These are phyloP conservation scores for Cyberlindnera lachancei DNA, from an alignment of 805 yeast species.

Conservation along the genomic window DNA sequence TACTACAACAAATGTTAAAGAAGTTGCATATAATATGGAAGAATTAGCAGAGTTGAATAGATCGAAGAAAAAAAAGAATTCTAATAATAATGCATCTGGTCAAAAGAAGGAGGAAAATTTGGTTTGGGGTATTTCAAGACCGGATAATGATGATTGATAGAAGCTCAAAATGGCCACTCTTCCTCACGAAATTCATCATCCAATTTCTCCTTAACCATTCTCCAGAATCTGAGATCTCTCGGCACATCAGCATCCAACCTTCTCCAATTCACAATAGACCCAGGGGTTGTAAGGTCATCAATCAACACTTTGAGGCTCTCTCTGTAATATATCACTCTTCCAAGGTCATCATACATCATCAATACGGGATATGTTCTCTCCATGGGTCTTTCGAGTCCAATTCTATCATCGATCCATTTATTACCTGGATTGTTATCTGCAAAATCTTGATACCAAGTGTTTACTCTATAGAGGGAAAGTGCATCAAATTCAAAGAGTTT, in stretches of 20 bases:
- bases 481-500: slow-evolving; percentile 3
- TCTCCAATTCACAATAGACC: not conserved
- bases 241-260: not conserved
- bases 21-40: slow-evolving; percentile 14
- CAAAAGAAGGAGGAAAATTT: slow-evolving; percentile 6
- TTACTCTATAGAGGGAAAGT: not conserved
- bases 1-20: slow-evolving; percentile 4
- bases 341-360: slow-evolving; percentile 1
- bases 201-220: not conserved
- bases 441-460: not conserved
- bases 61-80: slow-evolving; percentile 6
- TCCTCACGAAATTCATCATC: no score
- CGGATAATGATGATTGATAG: no score
- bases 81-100: no score
- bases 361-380: no score
- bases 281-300: not conserved
- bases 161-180: no score
- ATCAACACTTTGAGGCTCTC: not conserved
- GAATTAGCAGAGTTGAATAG: slow-evolving; percentile 12
- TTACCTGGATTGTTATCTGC: not conserved
- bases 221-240: not conserved
- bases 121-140: no score
- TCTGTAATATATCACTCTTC: not conserved
- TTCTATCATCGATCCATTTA: not conserved
- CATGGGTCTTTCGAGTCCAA: not conserved